These are phyloP conservation scores for Prunus davidiana DNA, from an alignment of 306 rosid genomes.

Conservation along the genomic window DNA sequence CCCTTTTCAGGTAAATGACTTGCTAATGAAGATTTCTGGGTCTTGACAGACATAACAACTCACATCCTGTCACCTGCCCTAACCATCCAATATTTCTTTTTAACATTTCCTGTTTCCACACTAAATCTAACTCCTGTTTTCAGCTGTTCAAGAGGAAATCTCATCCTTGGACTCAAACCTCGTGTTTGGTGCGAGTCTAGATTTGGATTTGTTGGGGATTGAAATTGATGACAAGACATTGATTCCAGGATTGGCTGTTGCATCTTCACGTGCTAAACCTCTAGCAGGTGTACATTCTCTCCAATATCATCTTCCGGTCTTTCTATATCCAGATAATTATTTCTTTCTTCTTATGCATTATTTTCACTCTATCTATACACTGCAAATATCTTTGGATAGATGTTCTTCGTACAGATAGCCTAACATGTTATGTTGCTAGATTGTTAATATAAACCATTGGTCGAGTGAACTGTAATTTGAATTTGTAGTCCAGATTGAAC, in stretches of 20 bases:
- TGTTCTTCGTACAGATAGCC: neutral
- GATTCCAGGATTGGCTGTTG: no score
- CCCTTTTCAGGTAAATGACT: conserved; percentile 71
- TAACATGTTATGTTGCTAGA: neutral
- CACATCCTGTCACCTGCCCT: no score
- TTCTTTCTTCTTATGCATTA: neutral
- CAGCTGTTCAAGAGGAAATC: conserved; percentile 81
- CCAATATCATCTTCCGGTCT: neutral
- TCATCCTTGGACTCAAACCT: conserved; percentile 44
- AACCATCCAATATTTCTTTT: no score
- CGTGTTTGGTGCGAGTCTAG: conserved; percentile 67
- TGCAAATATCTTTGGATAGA: neutral
- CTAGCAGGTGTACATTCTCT: conserved; percentile 39
- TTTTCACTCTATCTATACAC: neutral
- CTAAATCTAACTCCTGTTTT: no score
- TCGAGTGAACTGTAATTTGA: neutral
- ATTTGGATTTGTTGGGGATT: no score
- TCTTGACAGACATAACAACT: no score
- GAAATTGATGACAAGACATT: no score
- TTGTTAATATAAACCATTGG: neutral
- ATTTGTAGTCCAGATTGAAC: no score
- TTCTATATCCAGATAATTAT: neutral
- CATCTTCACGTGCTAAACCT: no score
- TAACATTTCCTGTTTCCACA: no score
- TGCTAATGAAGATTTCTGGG: neutral